Evolutionary conservation across 768 basidiomycete species (phyloP), one percentile per base, ranked within the genome.

Genomic region (Plicaturopsis crispa): DNA sequence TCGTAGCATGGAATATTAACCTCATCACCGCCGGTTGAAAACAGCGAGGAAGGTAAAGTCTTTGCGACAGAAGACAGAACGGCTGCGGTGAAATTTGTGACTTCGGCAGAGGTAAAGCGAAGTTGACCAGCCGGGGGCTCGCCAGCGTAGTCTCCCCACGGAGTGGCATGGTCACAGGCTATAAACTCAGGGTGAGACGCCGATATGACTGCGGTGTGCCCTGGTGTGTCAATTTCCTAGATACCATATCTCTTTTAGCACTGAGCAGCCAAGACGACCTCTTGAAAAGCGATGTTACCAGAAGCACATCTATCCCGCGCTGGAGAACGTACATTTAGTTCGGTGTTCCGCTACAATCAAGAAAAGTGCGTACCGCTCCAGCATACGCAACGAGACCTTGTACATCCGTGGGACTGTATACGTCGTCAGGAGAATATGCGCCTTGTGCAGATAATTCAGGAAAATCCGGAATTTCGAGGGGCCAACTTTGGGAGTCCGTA

Each of bases 101-200:
- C 80, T 2, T 65, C 69, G 1, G 69, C 53, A 4, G 77, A 69
- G 1, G 81, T 78, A 38, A 92, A 69, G 30, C 84, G 80, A 8
- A 91, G 73, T 52, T 92, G 87, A 1, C 89, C 89, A 0, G 87
- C 74, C 0, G 88, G 89, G 1, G 89, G 88, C 45, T 90, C 81
- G 46, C 62, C 69, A 5, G 83, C 84, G 40, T 74, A 85, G 4
- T 54, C 60, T 0, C 60, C 13, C 80, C 83, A 83, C 0, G 80
- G 82, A 2, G 65, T 56, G 2, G 64, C 67, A 12, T 69, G 54
- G 12, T 62, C 53, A 48, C 89, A 90, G 1, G 86, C 87, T 26
- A 91, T 56, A 40, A 76, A 73, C 21, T 89, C 82, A 0, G 89
- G 88, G 50, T 85, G 73, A 0, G 82, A 67, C 6, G 61, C 47